Conservation (phyloP, 192 early-diverging fungal genomes). For the Backusella psychrophila region DNA sequence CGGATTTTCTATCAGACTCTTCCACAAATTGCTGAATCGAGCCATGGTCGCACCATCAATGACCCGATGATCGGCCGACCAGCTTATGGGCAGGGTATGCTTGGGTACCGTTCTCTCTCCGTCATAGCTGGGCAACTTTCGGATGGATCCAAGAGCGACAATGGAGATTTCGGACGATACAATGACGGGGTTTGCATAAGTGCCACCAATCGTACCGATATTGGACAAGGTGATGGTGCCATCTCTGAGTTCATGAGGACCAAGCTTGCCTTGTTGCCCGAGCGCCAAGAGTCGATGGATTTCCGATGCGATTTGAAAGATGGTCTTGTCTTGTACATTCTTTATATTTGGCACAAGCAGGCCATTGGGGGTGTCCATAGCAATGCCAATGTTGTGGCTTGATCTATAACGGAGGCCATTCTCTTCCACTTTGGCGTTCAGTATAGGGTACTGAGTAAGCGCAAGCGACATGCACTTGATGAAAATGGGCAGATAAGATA, state of each 20-base stretch:
- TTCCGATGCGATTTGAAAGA: conserved; percentile 88
- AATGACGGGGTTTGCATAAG: conserved; percentile 85
- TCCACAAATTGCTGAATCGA: conserved; percentile 84
- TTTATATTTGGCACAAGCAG: conserved; percentile 95
- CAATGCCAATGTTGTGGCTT: conserved; percentile 90
- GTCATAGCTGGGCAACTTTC: conserved; percentile 67
- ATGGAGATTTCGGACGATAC: conserved; percentile 87
- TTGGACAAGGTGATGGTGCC: conserved; percentile 95
- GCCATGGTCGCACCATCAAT: conserved; percentile 96
- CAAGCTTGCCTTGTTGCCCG: conserved; percentile 60
- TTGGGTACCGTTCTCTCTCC: conserved; percentile 58
- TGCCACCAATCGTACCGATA: conserved; percentile 94
- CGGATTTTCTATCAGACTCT: conserved; percentile 82
- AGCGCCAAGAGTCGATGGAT: conserved; percentile 69
- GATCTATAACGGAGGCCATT: conserved; percentile 66
- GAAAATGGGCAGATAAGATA: conserved; percentile 95
- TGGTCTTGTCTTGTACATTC: conserved; percentile 79
- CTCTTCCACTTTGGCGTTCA: conserved; percentile 72
- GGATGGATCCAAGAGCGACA: conserved; percentile 83
- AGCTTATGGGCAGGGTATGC: conserved; percentile 77
- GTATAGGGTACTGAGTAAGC: conserved; percentile 76
- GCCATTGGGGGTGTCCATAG: conserved; percentile 95
- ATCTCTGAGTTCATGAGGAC: conserved; percentile 67
- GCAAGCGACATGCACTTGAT: conserved; percentile 89
- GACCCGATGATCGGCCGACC: conserved; percentile 94